These are phyloP conservation scores for Russula brevipes DNA, from an alignment of 768 basidiomycete species.

Conservation along the genomic window DNA sequence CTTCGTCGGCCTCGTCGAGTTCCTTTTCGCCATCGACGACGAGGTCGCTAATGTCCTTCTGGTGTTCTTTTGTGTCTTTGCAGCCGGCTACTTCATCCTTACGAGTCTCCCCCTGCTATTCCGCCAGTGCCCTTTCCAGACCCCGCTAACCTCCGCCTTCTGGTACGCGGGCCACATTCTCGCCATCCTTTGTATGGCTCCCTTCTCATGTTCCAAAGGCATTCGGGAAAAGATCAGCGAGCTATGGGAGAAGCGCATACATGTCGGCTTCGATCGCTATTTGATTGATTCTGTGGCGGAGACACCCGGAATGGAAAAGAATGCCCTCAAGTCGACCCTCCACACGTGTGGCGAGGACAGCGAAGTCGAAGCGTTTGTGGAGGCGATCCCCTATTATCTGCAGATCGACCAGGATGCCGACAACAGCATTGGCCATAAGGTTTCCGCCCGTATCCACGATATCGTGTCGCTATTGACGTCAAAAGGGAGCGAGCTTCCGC, in stretches of 20 bases:
- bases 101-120: neutral
- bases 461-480: neutral
- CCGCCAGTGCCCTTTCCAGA: slow-evolving; percentile 5
- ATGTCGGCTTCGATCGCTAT: neutral
- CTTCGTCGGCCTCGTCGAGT: neutral
- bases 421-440: no score
- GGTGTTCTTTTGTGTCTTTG: neutral
- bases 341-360: neutral
- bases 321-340: neutral
- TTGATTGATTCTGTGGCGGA: neutral
- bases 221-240: neutral
- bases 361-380: neutral
- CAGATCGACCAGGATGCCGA: neutral
- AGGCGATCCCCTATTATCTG: neutral
- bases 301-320: neutral
- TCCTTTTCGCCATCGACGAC: neutral
- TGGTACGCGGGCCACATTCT: neutral
- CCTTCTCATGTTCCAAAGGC: neutral
- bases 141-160: slow-evolving; percentile 1
- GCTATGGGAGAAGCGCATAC: neutral
- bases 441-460: neutral
- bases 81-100: neutral
- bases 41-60: neutral
- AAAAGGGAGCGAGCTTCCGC: neutral
- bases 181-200: neutral